A percentile compares a stretch with the other conserved stretches of the same genome.
Conservation (phyloP, 345 rosid species). For the Hirschfeldia incana region DNA sequence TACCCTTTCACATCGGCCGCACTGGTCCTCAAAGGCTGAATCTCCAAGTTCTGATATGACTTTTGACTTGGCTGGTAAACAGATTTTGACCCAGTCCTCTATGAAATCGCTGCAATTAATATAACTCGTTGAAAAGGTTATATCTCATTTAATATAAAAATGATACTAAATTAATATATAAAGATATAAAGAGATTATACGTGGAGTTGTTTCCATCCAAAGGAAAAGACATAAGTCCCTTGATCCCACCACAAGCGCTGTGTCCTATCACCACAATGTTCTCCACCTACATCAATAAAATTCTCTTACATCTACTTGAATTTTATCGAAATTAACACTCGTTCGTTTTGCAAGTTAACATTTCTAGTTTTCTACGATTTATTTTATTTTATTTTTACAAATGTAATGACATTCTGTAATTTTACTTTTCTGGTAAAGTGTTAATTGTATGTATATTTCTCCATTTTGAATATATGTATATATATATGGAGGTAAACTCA, state of each 20-base stretch:
- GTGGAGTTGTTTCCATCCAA: conserved; percentile 51
- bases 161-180: not conserved
- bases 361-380: not conserved
- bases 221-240: conserved; percentile 93
- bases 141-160: not conserved
- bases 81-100: conserved; percentile 89
- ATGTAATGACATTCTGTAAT: not conserved
- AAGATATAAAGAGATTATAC: conserved; percentile 9
- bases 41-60: conserved; percentile 50
- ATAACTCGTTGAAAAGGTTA: not conserved
- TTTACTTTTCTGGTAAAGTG: not conserved
- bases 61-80: conserved; percentile 75
- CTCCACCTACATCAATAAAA: conserved; percentile 50
- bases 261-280: conserved; percentile 94
- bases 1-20: conserved; percentile 83
- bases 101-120: conserved; percentile 74
- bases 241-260: conserved; percentile 96
- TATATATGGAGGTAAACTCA: not conserved
- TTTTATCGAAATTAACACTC: not conserved
- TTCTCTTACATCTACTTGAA: not conserved
- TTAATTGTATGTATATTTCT: not conserved
- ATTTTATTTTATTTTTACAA: not conserved
- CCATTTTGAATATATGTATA: not conserved
- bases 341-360: not conserved
- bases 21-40: conserved; percentile 47